Evolutionary conservation across 73 alveolate genomes (phyloP), one percentile per base, ranked within the genome.

Genomic region (Paraurostyla sp.): DNA sequence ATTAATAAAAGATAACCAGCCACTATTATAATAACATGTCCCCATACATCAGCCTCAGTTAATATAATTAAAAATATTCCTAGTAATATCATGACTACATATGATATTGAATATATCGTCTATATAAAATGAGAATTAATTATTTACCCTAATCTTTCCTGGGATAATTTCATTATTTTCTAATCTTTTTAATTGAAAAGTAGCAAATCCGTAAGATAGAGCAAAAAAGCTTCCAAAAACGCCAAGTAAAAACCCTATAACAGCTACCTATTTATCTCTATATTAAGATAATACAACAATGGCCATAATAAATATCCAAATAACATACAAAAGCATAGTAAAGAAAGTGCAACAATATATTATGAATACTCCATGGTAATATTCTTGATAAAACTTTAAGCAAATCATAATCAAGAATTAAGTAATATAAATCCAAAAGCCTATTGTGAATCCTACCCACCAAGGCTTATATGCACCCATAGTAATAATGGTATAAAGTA

Each of bases 401-500:
- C 16, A 16, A 1, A 73, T 45, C 2, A 73, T 29, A 23, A 73
- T 45, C 20, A 30, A 32, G 15, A 73, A 13, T 30, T 73, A 51
- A 2, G n/a, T 22, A 48, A 73, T 73, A 36, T 30, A 45, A 43
- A 73, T 73, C 87, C 87, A 73, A 13, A 73, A 11, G 7, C 71
- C 71, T 13, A 73, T 36, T 11, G 87, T 73, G 27, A 45, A 73
- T 42, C 87, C 87, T 2, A 73, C 87, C 68, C 71, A 73, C n/a
- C 71, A 6, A n/a, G 87, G 87, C 20, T 20, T 43, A 25, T 48
- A 48, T 23, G 71, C 15, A 18, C 51, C 13, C 13, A 30, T 0
- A 7, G 87, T 73, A 4, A 73, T 4, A 27, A 73, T 50, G 35
- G 42, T 45, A 33, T 43, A 73, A 11, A 73, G 4, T 1, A 73